A percentile compares a stretch with the other conserved stretches of the same genome.
phyloP scores from a whole-genome alignment of 2,329 filamentous ascomycete species.

The Massarina eburnea region DNA sequence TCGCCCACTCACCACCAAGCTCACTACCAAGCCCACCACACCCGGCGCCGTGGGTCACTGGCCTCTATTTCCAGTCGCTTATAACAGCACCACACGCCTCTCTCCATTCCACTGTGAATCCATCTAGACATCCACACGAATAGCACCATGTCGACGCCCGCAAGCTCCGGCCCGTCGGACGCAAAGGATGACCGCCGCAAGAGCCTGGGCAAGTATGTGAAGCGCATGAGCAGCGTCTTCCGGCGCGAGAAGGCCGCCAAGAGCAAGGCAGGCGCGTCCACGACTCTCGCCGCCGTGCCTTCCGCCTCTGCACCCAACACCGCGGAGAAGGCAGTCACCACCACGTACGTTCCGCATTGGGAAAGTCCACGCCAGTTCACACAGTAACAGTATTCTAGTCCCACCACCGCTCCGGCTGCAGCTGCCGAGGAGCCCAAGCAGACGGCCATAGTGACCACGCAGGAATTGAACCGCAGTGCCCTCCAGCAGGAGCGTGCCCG shows the following conservation, averaged over 20 bases:
- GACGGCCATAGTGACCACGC: conserved; percentile 9
- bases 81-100: conserved; percentile 4
- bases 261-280: conserved; percentile 7
- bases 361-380: background rate
- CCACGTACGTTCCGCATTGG: conserved; percentile 15
- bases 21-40: conserved; percentile 10
- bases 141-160: conserved; percentile 30
- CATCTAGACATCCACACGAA: too few species aligned
- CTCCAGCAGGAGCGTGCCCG: conserved; percentile 44
- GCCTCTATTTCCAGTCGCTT: background rate
- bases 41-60: conserved; percentile 3
- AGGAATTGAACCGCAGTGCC: conserved; percentile 32
- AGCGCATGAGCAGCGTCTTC: conserved; percentile 44
- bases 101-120: background rate
- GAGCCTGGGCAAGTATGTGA: conserved; percentile 43
- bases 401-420: conserved; percentile 9
- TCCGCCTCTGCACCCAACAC: background rate
- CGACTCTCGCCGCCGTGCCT: background rate
- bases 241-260: conserved; percentile 35
- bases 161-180: conserved; percentile 15
- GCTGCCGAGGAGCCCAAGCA: conserved; percentile 10
- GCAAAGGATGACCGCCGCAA: conserved; percentile 32
- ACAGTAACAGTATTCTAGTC: conserved; percentile 5
- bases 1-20: conserved; percentile 28
- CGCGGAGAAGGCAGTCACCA: conserved; percentile 5